phyloP scores from a whole-genome alignment of 768 basidiomycete species.

The Mrakia gelida region DNA sequence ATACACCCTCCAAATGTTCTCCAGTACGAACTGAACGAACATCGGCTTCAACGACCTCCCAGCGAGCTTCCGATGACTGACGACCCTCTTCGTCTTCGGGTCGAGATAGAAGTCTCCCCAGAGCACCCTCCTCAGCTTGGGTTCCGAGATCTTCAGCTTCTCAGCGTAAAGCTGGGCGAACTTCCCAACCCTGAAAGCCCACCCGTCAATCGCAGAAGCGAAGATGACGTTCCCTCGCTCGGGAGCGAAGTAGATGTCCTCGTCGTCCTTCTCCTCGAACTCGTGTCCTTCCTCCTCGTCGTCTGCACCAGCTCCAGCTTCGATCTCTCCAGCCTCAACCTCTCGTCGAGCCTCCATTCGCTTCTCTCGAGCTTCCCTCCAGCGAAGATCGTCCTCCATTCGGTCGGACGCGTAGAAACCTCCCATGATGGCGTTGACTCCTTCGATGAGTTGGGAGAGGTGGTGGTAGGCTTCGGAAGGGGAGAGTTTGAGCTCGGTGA shows the following conservation, averaged over 20 bases:
- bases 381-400: constrained; percentile 92
- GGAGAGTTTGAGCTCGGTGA: constrained; percentile 85
- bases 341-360: constrained; percentile 58
- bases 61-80: constrained; percentile 81
- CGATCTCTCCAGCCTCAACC: constrained; percentile 55
- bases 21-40: constrained; percentile 94
- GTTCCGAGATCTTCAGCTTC: constrained; percentile 86
- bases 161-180: constrained; percentile 88
- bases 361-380: constrained; percentile 86
- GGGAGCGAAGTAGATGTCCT: constrained; percentile 95
- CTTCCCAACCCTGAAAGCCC: constrained; percentile 91
- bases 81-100: constrained; percentile 87
- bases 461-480: constrained; percentile 93
- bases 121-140: constrained; percentile 73
- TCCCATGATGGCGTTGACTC: constrained; percentile 98
- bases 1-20: constrained; percentile 96
- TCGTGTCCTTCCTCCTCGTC: constrained; percentile 48
- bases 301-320: constrained; percentile 52
- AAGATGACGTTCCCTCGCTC: constrained; percentile 94
- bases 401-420: constrained; percentile 89
- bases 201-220: constrained; percentile 90
- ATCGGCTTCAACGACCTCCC: constrained; percentile 86
- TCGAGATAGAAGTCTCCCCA: constrained; percentile 99
- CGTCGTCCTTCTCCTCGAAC: constrained; percentile 94
- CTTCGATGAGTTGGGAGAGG: constrained; percentile 85